Base-by-base conservation (phyloP, 352 stramenopile species). In the Globisporangium paroecandrum region DNA sequence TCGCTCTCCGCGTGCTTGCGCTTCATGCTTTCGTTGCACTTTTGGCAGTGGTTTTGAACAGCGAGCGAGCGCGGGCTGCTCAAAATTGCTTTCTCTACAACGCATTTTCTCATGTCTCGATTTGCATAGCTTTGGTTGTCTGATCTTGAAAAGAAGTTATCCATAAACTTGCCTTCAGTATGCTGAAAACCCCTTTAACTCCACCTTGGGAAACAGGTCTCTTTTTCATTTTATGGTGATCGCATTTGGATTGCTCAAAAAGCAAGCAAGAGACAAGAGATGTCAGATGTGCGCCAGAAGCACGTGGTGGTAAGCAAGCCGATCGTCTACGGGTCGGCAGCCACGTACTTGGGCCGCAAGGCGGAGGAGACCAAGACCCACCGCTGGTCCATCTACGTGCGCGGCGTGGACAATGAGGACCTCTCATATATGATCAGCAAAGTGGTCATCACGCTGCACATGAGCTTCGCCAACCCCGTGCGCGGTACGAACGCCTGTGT, bases 381-480 rank as follows among this genome's bases (percentile, higher is more conserved):
- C 66, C 77, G 92, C 64, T 98, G 95, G 95, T 98, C 83, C 38
- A 97, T 98, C 67, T 98, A 97, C 73, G 71, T 99, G 38, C 89
- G 97, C 62, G 94, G 94, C 59, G 87, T 91, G 41, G 89, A 98
- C 66, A 87, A 96, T 41, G 95, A 98, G 75, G 96, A 99, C 77
- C 78, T 99, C 18, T 96, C 83, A 27, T 90, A 93, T 67, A 97
- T 98, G 74, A 89, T 99, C 74, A 89, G 83, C 68, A 99, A 99
- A 82, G 95, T 98, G n/a, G 88, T 98, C 47, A 99, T 99, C 78
- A 98, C 93, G 66, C 77, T 99, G 32, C 97, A 99, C 79, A 90
- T 94, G 12, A 98, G 90, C 69, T 99, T 99, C 77, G 81, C 92
- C 6, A 97, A 98, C 73, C 95, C 96, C 22, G 93, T 97, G 5